phyloP scores from a whole-genome alignment of 2,329 filamentous ascomycete species.

The Neofusicoccum umdonicola region DNA sequence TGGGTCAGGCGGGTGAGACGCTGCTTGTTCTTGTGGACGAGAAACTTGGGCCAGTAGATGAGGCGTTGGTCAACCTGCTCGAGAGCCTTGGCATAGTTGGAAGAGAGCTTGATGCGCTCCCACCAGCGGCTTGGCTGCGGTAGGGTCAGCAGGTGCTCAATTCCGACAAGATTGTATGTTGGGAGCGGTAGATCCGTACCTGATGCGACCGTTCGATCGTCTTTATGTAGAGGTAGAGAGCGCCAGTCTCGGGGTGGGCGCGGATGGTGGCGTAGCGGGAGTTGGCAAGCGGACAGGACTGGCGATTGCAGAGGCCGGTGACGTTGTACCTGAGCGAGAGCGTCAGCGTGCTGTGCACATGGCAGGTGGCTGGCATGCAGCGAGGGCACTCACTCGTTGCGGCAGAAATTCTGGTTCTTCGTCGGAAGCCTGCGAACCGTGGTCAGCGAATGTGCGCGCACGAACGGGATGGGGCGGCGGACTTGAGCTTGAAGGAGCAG shows the following conservation, averaged over 20 bases:
- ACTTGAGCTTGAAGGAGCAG: constrained; percentile 91
- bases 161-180: no score
- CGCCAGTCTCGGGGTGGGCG: constrained; percentile 73
- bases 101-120: constrained; percentile 86
- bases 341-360: not conserved
- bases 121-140: constrained; percentile 58
- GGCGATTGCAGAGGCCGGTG: constrained; percentile 77
- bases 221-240: constrained; percentile 95
- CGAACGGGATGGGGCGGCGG: constrained; percentile 18
- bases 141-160: not conserved
- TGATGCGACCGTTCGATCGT: constrained; percentile 80
- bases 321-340: constrained; percentile 65
- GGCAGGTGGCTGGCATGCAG: constrained; percentile 26
- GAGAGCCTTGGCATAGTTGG: constrained; percentile 87
- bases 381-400: constrained; percentile 61
- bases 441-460: constrained; percentile 20
- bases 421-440: constrained; percentile 46
- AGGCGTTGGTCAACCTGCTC: constrained; percentile 68
- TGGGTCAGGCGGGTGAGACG: constrained; percentile 88
- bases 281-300: constrained; percentile 89
- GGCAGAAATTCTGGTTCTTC: constrained; percentile 88
- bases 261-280: constrained; percentile 90
- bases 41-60: constrained; percentile 92
- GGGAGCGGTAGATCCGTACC: not conserved
- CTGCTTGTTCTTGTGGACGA: constrained; percentile 95